phyloP scores from a whole-genome alignment of 495 filamentous ascomycete species.

The Aspergillus sparsus region DNA sequence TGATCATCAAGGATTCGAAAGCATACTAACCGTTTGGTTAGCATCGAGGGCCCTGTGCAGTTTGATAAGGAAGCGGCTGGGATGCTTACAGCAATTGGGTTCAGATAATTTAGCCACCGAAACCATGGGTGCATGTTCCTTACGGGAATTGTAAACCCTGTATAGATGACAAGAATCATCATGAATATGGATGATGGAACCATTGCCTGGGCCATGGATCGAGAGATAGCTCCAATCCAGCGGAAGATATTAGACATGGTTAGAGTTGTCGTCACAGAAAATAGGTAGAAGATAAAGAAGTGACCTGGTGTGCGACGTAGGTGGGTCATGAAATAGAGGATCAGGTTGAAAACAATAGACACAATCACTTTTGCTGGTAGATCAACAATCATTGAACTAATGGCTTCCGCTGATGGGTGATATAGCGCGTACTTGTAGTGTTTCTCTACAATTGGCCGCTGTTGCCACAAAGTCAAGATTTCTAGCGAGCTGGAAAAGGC shows the following conservation, averaged over 20 bases:
- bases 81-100: constrained; percentile 63
- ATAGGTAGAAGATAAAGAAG: constrained; percentile 81
- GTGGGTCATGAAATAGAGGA: constrained; percentile 85
- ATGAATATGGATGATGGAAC: constrained; percentile 81
- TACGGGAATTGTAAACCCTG: constrained; percentile 83
- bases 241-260: constrained; percentile 82
- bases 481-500: constrained; percentile 79
- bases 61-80: background rate
- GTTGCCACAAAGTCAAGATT: constrained; percentile 77
- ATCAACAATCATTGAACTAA: constrained; percentile 81
- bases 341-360: constrained; percentile 63
- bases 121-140: constrained; percentile 76
- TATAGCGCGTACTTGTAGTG: constrained; percentile 89
- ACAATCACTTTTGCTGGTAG: constrained; percentile 63
- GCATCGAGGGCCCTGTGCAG: background rate
- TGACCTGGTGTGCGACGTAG: constrained; percentile 72
- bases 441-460: constrained; percentile 91
- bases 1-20: constrained; percentile 87
- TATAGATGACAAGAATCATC: constrained; percentile 81
- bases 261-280: constrained; percentile 66
- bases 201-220: constrained; percentile 80
- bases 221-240: constrained; percentile 75
- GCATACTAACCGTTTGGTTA: constrained; percentile 55
- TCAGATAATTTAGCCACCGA: constrained; percentile 83
- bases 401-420: constrained; percentile 83